phyloP scores from a whole-genome alignment of 768 basidiomycete genomes.

The Chalciporus pseudorubinellus region DNA sequence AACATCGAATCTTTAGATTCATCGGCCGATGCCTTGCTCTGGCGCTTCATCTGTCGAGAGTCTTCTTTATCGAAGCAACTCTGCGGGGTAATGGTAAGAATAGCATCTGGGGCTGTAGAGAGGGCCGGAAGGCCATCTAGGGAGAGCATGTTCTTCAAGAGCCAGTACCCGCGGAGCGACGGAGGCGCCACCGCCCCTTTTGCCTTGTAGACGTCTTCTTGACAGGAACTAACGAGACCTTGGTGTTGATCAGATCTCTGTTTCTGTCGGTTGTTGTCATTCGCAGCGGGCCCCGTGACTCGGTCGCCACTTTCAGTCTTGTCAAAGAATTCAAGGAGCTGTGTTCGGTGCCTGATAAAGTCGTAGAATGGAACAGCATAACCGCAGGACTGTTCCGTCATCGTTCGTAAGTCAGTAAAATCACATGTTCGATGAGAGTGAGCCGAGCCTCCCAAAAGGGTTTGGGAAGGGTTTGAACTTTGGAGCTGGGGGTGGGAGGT shows the following conservation, averaged over 20 bases:
- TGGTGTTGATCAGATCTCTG: not conserved
- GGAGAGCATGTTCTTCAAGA: constrained; percentile 44
- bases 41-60: constrained; percentile 9
- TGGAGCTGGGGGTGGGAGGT: not conserved
- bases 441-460: not conserved
- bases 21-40: not conserved
- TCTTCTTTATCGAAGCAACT: constrained; percentile 18
- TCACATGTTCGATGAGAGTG: not conserved
- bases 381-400: constrained; percentile 56
- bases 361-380: constrained; percentile 61
- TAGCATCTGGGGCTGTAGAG: constrained; percentile 23
- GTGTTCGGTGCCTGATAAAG: constrained; percentile 54
- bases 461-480: not conserved
- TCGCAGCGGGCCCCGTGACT: constrained; percentile 2
- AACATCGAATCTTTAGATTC: not conserved
- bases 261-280: not conserved
- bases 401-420: not conserved
- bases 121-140: constrained; percentile 59
- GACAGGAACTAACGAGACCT: not conserved
- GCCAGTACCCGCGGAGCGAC: constrained; percentile 57
- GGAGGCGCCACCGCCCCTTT: constrained; percentile 9
- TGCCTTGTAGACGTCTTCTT: constrained; percentile 7
- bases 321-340: constrained; percentile 41
- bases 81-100: constrained; percentile 7
- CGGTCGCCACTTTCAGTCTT: constrained; percentile 45